Evolutionary conservation across 2,329 filamentous ascomycete genomes (phyloP), one percentile per base, ranked within the genome.

Genomic region (Cladosporium oxysporum): DNA sequence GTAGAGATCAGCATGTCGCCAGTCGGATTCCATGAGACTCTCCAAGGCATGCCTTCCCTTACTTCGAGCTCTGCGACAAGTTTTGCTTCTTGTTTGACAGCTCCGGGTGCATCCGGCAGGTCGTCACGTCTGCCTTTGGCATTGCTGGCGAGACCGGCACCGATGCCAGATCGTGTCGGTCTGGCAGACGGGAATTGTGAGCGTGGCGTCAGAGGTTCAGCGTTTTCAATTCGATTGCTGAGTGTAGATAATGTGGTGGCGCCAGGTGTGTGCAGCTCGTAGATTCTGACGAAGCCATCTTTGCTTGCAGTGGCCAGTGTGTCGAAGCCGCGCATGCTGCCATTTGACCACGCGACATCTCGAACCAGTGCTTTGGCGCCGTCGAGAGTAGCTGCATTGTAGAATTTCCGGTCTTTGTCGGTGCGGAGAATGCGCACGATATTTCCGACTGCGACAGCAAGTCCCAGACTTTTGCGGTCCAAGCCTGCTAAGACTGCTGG

Each of bases 261-360:
- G 77, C 81, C 68, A 74, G 79, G 69, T 72, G 90, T 90, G 41
- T 89, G 87, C 21, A 96, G 78, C 72, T 94, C 88, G 74, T 96
- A 97, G n/a, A 99, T 90, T 49, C 94, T 86, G 49, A 97, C 88
- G 71, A 88, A 89, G 3, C 95, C 94, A 76, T 99, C 95, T 77
- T 96, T 96, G 76, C 92, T 95, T 2, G 93, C 94, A 6, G 93
- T 96, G 3, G 94, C 95, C 71, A 98, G 86, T 66, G 94, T 85
- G 77, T 99, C 95, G 76, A 92, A 94, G 1, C 94, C 94, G 47
- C 93, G 84, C 72, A 96, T 92, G 70, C 93, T 96, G 14, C 93
- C 94, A 58, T 93, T 91, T 0, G 94, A 92, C 95, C 95, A 99
- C 2, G 92, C 90, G 1, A 97, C 87, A 76, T 97, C 93, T 58